Base-by-base conservation (phyloP, 805 yeast genomes). In the Millerozyma acaciae region DNA sequence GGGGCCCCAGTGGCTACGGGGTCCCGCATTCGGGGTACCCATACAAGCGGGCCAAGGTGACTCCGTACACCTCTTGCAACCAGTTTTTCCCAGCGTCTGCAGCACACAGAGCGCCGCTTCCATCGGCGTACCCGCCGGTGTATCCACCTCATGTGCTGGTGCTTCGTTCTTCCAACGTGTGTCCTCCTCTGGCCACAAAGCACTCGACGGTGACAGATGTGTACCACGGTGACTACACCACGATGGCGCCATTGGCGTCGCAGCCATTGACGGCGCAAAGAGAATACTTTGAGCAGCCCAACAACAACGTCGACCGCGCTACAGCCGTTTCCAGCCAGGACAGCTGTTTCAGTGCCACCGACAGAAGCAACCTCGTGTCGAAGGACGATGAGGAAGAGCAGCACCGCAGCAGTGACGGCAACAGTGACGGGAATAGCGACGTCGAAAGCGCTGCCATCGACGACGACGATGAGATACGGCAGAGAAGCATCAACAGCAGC, bases 241-340 rank as follows among this genome's bases (percentile, higher is more conserved):
- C 65, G 37, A 62, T 57, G 14, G 78, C 78, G 0, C 79, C 78
- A 8, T 44, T 70, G 25, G 55, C 55, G 16, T 68, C 76, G 10
- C 79, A 74, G 45, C 78, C 79, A 4, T 52, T 73, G 7, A 63
- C 72, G 25, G 70, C 78, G 0, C 76, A 73, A 44, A 50, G 60
- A 15, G 69, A 61, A 32, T 57, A 50, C 33, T 70, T 70, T 38
- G 55, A 45, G 21, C 32, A 14, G 18, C 27, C 21, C 14, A 26
- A 24, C 9, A 18, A 24, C 3, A 17, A 18, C 32, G 6, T 31
- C 30, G 22, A 28, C 30, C n/a, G n/a, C n/a, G n/a, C n/a, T n/a
- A n/a, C n/a, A n/a, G n/a, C n/a, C n/a, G 4, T 19, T 21, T 22
- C 12, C 14, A 16, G 9, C 6, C 15, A 23, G 15, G 31, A 22